These are phyloP conservation scores for Trametes pubescens DNA, from an alignment of 1,284 basidiomycete genomes.

Conservation along the genomic window DNA sequence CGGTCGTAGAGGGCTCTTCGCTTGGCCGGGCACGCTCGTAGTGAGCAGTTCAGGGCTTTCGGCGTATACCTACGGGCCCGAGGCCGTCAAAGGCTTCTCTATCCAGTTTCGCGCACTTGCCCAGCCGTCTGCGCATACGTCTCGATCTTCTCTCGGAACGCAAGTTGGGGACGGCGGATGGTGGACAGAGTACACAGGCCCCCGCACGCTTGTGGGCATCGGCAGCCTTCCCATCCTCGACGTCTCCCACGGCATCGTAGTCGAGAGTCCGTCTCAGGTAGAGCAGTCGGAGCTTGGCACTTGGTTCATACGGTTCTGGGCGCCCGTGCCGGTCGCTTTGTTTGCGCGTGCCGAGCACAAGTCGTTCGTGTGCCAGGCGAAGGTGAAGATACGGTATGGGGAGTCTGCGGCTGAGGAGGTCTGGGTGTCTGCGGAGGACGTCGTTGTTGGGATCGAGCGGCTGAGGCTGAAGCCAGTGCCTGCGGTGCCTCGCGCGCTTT, in stretches of 20 bases:
- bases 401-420: constrained; percentile 12
- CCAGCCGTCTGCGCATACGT: not conserved
- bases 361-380: constrained; percentile 28
- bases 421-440: constrained; percentile 11
- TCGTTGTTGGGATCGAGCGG: constrained; percentile 23
- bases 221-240: not conserved
- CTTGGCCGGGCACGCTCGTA: not conserved
- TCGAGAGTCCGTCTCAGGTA: too few relatives aligned
- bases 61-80: not conserved
- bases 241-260: constrained; percentile 16
- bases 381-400: constrained; percentile 23
- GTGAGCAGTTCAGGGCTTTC: not conserved
- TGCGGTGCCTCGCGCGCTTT: not conserved
- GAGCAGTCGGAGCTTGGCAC: too few relatives aligned
- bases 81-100: not conserved
- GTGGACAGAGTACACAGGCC: not conserved
- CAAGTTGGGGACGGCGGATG: not conserved
- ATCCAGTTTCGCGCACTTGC: not conserved
- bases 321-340: constrained; percentile 31
- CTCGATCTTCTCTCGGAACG: not conserved
- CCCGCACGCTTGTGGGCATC: not conserved
- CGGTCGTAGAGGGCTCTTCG: not conserved
- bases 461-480: constrained; percentile 16
- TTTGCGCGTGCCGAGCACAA: constrained; percentile 23
- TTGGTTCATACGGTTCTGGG: constrained; percentile 33